Evolutionary conservation across 352 stramenopile genomes (phyloP), one percentile per base, ranked within the genome.

Genomic region (Phytophthora kernoviae): DNA sequence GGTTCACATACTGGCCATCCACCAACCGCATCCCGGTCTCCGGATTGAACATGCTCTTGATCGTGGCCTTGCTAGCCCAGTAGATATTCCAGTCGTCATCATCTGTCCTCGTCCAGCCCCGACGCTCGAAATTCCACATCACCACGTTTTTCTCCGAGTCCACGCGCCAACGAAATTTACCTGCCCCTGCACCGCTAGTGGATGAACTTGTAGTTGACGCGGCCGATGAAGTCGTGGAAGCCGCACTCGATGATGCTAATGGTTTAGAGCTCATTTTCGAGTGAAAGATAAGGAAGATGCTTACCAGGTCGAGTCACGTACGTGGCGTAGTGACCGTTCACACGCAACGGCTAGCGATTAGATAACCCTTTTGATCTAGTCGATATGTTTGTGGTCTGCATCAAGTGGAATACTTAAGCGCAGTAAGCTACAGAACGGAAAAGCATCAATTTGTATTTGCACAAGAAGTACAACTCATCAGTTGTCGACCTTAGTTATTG

Each of bases 61-160:
- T 90, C 22, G 72, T 94, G 15, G 73, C 70, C 46, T 97, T 96
- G 62, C 77, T 96, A 39, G 91, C 92, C 92, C 92, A 98, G 73
- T 96, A 98, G 54, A 98, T 81, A 68, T 98, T 96, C 92, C 92
- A 97, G 79, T 98, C 92, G 50, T 95, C 84, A 5, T 76, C 78
- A 21, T 93, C 83, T 0, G 88, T 91, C 27, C 88, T 90, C 43
- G 75, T 64, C 88, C 89, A 97, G 34, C 89, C 87, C 33, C 89
- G 81, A 40, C 88, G 81, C 67, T 91, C 84, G 57, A 90, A 91
- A 58, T 90, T 93, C 81, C 81, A 93, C 51, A 86, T 76, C 1
- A 93, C 81, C 18, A 93, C 83, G 69, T 90, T 81, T 61, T 93
- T 93, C 61, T 93, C 83, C 5, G 79, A 49, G 59, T 93, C 81